phyloP scores from a whole-genome alignment of 2,329 filamentous ascomycete species.

The Trichoderma simmonsii region DNA sequence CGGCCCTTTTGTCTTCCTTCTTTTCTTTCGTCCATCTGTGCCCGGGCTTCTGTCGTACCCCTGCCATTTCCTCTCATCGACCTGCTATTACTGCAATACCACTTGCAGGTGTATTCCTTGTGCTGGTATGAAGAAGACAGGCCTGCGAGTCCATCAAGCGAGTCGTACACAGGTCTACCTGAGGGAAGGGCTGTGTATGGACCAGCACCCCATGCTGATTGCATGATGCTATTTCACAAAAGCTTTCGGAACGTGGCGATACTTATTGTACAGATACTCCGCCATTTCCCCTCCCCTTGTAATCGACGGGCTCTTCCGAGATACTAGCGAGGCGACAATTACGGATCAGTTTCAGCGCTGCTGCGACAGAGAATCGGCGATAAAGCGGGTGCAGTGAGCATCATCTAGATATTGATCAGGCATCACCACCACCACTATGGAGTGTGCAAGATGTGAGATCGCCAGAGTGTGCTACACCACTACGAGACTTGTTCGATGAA shows the following conservation, averaged over 20 bases:
- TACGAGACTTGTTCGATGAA: not conserved
- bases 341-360: conserved; percentile 2
- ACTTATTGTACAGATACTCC: not conserved
- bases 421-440: not conserved
- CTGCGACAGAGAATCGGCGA: not conserved
- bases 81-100: not conserved
- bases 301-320: conserved; percentile 10
- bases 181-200: not conserved
- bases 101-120: not conserved
- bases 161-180: not conserved
- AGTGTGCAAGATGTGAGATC: conserved; percentile 3
- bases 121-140: not conserved
- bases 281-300: conserved; percentile 7
- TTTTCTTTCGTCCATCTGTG: not conserved
- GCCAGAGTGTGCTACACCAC: not conserved
- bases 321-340: not conserved
- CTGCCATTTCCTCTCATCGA: not conserved
- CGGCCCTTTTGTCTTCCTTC: not conserved
- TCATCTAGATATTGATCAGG: not conserved
- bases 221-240: not conserved
- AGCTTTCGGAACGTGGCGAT: not conserved
- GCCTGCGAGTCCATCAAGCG: not conserved
- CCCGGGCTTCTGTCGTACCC: not conserved
- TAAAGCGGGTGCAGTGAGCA: not conserved
- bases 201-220: not conserved